These are phyloP conservation scores for Stylosanthes scabra DNA, from an alignment of 331 rosid species.

Conservation along the genomic window DNA sequence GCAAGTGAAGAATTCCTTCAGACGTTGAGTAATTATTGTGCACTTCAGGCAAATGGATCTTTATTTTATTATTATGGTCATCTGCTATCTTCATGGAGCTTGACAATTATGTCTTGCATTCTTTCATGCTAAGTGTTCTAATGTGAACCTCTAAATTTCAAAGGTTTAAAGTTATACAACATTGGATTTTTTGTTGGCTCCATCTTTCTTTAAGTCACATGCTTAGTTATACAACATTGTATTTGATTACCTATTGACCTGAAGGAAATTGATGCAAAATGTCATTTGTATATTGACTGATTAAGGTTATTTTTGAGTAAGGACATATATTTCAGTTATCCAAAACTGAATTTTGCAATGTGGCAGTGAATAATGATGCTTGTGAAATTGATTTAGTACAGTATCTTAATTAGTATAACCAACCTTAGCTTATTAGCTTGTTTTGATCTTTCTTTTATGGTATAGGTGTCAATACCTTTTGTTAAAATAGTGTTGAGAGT, in stretches of 20 bases:
- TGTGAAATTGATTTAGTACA: no score
- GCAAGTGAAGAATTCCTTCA: constrained; percentile 96
- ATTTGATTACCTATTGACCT: constrained; percentile 24
- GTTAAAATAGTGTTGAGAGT: constrained; percentile 81
- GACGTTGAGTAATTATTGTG: constrained; percentile 94
- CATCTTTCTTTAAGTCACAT: constrained; percentile 8
- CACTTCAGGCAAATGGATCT: constrained; percentile 81
- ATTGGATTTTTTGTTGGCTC: background rate
- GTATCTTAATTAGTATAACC: no score
- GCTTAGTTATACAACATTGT: constrained; percentile 25
- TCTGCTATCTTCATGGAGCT: constrained; percentile 5
- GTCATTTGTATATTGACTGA: constrained; percentile 61
- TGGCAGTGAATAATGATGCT: no score
- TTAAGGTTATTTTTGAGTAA: constrained; percentile 85
- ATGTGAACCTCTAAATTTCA: constrained; percentile 19
- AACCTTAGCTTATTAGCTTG: background rate
- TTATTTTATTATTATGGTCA: background rate
- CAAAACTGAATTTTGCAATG: no score
- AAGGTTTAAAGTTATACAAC: background rate
- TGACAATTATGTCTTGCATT: constrained; percentile 18
- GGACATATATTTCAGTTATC: no score
- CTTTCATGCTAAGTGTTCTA: constrained; percentile 24
- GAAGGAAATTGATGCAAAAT: constrained; percentile 39
- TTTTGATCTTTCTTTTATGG: background rate
- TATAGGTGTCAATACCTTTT: constrained; percentile 70